These are phyloP conservation scores for Sarcocystis neurona DNA, from an alignment of 169 alveolate genomes.

Conservation along the genomic window DNA sequence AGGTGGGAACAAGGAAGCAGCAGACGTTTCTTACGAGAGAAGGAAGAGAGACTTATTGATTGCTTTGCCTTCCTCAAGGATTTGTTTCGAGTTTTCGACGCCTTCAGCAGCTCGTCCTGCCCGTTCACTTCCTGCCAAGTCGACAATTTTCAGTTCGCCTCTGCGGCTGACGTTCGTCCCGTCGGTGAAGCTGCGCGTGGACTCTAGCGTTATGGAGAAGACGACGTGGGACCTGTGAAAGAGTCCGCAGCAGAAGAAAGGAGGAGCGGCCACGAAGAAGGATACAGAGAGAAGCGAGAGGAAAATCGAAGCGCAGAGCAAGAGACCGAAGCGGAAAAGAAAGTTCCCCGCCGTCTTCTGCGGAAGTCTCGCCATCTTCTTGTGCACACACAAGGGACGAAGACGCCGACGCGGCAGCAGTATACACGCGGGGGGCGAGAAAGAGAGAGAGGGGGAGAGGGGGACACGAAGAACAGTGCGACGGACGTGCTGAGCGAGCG, in stretches of 20 bases:
- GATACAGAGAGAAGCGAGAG: neutral
- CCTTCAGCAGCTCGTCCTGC: constrained; percentile 81
- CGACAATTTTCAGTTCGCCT: constrained; percentile 77
- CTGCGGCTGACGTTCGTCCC: constrained; percentile 74
- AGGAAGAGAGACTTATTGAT: constrained; percentile 75
- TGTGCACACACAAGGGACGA: neutral
- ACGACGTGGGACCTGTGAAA: constrained; percentile 81
- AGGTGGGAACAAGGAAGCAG: neutral
- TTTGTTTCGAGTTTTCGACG: constrained; percentile 73
- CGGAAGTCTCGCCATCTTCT: too few species aligned
- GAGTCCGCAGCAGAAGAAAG: too few species aligned
- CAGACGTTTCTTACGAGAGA: constrained; percentile 37
- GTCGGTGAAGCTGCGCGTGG: constrained; percentile 72
- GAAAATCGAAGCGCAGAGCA: neutral
- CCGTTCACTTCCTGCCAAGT: constrained; percentile 77
- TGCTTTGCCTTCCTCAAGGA: constrained; percentile 77
- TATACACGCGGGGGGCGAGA: too few species aligned
- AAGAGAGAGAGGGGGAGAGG: too few species aligned
- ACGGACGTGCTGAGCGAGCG: too few species aligned
- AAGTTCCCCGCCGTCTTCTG: too few species aligned
- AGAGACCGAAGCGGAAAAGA: too few species aligned
- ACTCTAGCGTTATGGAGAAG: constrained; percentile 76
- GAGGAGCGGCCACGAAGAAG: neutral
- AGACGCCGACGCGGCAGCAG: too few species aligned
- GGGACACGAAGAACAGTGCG: too few species aligned